Evolutionary conservation across 1,284 basidiomycete species (phyloP).

Genomic region (Tetrapyrgos nigripes): DNA sequence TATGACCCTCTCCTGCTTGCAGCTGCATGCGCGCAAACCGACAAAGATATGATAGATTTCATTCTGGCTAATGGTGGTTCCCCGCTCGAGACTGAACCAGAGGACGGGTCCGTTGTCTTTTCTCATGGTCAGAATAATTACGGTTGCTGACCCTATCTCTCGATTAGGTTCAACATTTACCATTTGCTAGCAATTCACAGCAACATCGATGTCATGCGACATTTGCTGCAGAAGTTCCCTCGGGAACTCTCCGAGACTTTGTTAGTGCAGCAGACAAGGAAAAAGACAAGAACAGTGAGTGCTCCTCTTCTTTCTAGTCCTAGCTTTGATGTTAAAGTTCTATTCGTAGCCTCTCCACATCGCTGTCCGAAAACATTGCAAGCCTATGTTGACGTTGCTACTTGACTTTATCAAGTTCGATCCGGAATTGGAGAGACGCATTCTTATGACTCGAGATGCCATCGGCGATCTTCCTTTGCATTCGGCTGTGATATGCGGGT

Average conservation of each 20-base stretch:
- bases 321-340: background rate
- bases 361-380: slow-evolving; percentile 42
- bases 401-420: slow-evolving; percentile 39
- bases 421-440: slow-evolving; percentile 1
- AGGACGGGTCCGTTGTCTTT: slow-evolving; percentile 44
- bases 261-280: slow-evolving; percentile 52
- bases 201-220: slow-evolving; percentile 40
- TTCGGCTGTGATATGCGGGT: slow-evolving; percentile 42
- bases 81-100: slow-evolving; percentile 45
- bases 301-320: slow-evolving; percentile 1
- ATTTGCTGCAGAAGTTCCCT: slow-evolving; percentile 55
- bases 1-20: slow-evolving; percentile 52
- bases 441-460: slow-evolving; percentile 43
- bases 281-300: slow-evolving; percentile 51
- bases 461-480: slow-evolving; percentile 56
- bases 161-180: slow-evolving; percentile 61
- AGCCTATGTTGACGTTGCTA: slow-evolving; percentile 39
- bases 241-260: slow-evolving; percentile 48
- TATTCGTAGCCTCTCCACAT: slow-evolving; percentile 55
- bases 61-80: slow-evolving; percentile 54
- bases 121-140: background rate
- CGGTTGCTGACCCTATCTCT: too few species aligned
- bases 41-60: slow-evolving; percentile 51
- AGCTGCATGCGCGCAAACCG: slow-evolving; percentile 30
- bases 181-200: slow-evolving; percentile 48